These are phyloP conservation scores for Ambrosia hybrid DNA, from an alignment of 140 eudicot species.

Conservation along the genomic window DNA sequence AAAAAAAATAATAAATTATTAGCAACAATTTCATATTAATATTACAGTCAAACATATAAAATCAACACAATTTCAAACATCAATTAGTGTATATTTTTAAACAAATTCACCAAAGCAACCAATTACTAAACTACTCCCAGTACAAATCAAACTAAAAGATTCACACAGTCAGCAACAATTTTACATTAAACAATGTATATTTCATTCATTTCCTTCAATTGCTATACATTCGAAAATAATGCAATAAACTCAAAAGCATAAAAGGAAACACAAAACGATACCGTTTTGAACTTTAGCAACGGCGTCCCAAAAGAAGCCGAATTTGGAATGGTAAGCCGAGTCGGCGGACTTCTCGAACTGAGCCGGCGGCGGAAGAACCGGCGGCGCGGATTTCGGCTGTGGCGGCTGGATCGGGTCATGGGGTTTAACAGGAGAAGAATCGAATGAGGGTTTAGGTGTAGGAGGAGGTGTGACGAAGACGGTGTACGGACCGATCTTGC, in stretches of 20 bases:
- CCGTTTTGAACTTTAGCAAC: conserved; percentile 77
- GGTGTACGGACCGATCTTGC: conserved; percentile 68
- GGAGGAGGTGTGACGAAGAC: conserved; percentile 60
- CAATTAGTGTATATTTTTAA: too few relatives aligned
- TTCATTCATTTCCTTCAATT: too few relatives aligned
- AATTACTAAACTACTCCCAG: too few relatives aligned
- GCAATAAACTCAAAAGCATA: too few relatives aligned
- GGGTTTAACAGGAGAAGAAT: not conserved
- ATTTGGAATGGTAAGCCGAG: conserved; percentile 32
- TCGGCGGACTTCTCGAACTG: conserved; percentile 39
- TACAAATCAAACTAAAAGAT: too few relatives aligned
- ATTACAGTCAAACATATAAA: not conserved
- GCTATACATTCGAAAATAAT: too few relatives aligned
- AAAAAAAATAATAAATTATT: too few relatives aligned
- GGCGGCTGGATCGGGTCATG: conserved; percentile 4
- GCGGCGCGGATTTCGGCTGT: conserved; percentile 36
- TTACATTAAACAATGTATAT: too few relatives aligned
- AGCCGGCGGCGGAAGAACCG: conserved; percentile 60
- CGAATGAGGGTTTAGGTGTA: conserved; percentile 37
- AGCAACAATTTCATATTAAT: too few relatives aligned
- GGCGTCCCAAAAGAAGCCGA: conserved; percentile 68
- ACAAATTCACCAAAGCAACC: too few relatives aligned
- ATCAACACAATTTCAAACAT: conserved; percentile 6
- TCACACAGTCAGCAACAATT: too few relatives aligned
- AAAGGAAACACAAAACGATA: conserved; percentile 13